Conservation (phyloP, 164 flowering plant species). For the Houttuynia cordata region DNA sequence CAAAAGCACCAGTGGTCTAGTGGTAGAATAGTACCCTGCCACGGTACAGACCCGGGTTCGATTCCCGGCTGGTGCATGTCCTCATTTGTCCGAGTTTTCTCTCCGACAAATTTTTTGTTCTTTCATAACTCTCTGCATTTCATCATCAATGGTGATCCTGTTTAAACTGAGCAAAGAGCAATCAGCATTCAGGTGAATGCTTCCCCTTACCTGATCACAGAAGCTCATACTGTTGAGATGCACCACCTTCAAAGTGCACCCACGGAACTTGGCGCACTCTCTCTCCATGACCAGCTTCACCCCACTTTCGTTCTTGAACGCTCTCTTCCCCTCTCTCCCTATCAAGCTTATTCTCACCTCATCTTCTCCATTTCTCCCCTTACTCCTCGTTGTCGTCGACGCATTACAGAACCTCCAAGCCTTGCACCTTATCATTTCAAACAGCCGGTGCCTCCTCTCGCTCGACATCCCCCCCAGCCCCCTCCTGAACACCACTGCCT, state of each 20-base stretch:
- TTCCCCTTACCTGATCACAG: constrained; percentile 9
- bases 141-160: too few species aligned
- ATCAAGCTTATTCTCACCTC: constrained; percentile 3
- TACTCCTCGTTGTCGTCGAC: neutral
- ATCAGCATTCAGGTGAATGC: too few species aligned
- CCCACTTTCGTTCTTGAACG: constrained; percentile 7
- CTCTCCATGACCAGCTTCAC: constrained; percentile 8
- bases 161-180: too few species aligned
- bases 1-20: constrained; percentile 99
- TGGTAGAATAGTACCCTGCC: constrained; percentile 99
- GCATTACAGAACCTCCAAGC: constrained; percentile 7
- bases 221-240: constrained; percentile 8
- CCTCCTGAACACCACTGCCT: constrained; percentile 10
- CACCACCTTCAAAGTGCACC: constrained; percentile 6
- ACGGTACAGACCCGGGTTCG: constrained; percentile 99
- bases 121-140: too few species aligned
- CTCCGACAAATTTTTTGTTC: too few species aligned
- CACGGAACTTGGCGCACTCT: constrained; percentile 8
- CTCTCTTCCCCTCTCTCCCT: constrained; percentile 7
- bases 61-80: constrained; percentile 92
- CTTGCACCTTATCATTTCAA: constrained; percentile 10
- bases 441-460: constrained; percentile 5
- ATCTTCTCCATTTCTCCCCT: neutral
- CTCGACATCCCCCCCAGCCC: constrained; percentile 8
- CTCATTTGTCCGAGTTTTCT: too few species aligned